These are phyloP conservation scores for Tolypocladium nubicola DNA, from an alignment of 2,329 filamentous ascomycete species.

Conservation along the genomic window DNA sequence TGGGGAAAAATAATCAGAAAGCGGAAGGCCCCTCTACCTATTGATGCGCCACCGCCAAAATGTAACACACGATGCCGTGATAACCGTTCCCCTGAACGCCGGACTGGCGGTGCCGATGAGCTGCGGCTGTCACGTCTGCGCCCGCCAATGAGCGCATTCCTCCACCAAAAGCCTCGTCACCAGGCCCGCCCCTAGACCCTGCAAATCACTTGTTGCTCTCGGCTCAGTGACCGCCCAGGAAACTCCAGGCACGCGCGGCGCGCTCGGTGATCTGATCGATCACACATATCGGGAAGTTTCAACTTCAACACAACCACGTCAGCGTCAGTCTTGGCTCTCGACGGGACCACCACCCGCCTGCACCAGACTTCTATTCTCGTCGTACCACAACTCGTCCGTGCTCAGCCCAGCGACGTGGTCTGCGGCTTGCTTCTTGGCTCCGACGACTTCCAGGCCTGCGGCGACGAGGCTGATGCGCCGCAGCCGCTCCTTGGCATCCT, in stretches of 20 bases:
- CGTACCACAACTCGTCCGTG: conserved; percentile 23
- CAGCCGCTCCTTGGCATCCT: conserved; percentile 64
- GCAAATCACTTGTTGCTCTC: background rate
- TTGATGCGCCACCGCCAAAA: conserved; percentile 3
- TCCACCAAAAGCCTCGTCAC: background rate
- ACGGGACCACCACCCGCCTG: background rate
- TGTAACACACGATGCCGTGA: conserved; percentile 9
- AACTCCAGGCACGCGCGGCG: background rate
- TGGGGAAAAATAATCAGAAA: background rate
- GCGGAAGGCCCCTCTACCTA: background rate
- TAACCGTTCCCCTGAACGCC: conserved; percentile 12
- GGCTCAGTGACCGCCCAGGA: background rate
- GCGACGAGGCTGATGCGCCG: conserved; percentile 66
- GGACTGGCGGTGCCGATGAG: background rate
- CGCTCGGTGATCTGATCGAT: background rate
- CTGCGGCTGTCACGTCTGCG: background rate
- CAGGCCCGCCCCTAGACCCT: background rate
- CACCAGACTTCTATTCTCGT: conserved; percentile 10
- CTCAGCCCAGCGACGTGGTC: conserved; percentile 4
- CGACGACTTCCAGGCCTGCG: conserved; percentile 59
- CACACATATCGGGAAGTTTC: background rate
- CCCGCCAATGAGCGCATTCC: background rate
- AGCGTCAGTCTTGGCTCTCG: conserved; percentile 4
- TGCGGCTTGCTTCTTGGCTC: conserved; percentile 10
- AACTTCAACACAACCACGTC: background rate